Conservation (phyloP, 805 yeast species). For the Wickerhamiella parazyma region DNA sequence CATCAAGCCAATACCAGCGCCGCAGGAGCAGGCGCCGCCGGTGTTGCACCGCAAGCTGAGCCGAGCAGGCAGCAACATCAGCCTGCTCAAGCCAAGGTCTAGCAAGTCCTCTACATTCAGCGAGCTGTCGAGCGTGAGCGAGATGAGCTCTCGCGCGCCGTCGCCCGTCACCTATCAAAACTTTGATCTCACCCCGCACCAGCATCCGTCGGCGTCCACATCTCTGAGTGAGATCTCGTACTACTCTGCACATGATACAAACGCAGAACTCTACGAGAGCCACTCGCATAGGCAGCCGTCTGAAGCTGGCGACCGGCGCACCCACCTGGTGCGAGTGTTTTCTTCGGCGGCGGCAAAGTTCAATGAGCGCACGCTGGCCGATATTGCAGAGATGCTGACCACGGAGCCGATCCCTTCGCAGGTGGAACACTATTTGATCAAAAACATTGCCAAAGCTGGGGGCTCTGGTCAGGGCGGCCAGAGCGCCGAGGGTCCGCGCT, state of each 20-base stretch:
- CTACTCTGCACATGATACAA: neutral
- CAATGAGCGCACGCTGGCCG: slow-evolving; percentile 18
- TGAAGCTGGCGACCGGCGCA: slow-evolving; percentile 9
- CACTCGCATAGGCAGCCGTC: slow-evolving; percentile 3
- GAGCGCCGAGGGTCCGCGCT: neutral
- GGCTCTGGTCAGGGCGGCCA: neutral
- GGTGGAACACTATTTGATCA: slow-evolving; percentile 17
- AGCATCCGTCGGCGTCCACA: neutral
- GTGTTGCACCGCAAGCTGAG: slow-evolving; percentile 2
- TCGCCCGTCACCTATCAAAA: slow-evolving; percentile 8
- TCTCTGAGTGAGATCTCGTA: no score
- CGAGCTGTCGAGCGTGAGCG: slow-evolving; percentile 2
- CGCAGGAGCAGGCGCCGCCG: neutral
- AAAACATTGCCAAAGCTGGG: slow-evolving; percentile 15
- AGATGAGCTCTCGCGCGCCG: slow-evolving; percentile 7
- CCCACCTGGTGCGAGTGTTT: slow-evolving; percentile 16
- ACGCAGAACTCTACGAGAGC: neutral
- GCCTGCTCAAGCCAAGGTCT: neutral
- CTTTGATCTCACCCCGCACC: slow-evolving; percentile 7
- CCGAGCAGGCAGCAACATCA: slow-evolving; percentile 6
- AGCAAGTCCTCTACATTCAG: neutral
- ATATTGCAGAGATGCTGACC: slow-evolving; percentile 17
- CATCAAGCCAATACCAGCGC: slow-evolving; percentile 18
- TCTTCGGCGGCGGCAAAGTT: slow-evolving; percentile 19
- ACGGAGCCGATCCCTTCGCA: slow-evolving; percentile 19